These are phyloP conservation scores for Debaryomycetaceae sp. DNA, from an alignment of 1,139 yeast species.

Conservation along the genomic window DNA sequence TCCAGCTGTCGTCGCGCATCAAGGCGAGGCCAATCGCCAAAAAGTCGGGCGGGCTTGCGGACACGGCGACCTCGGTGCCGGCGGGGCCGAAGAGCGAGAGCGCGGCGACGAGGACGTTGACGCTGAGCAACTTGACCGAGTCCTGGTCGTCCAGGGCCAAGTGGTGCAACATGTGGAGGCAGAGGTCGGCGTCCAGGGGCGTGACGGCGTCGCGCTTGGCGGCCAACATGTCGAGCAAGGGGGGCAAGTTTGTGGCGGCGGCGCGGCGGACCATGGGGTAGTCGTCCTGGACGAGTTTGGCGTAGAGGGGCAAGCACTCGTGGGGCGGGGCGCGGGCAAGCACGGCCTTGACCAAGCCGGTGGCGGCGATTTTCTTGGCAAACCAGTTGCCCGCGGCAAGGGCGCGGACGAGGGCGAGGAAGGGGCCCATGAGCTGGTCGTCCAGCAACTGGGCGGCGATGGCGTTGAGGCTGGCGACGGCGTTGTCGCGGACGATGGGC, in stretches of 20 bases:
- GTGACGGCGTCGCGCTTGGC: constrained; percentile 12
- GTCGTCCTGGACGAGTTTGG: constrained; percentile 73
- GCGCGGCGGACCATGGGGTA: constrained; percentile 98
- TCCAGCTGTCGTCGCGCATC: constrained; percentile 89
- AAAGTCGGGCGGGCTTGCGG: constrained; percentile 53
- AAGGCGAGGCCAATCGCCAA: constrained; percentile 51
- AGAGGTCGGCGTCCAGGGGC: constrained; percentile 50
- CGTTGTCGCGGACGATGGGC: constrained; percentile 94
- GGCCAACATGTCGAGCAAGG: constrained; percentile 50
- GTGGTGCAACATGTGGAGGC: constrained; percentile 72
- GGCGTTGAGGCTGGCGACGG: constrained; percentile 72
- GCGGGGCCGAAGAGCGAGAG: constrained; percentile 44
- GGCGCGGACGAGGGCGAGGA: constrained; percentile 66
- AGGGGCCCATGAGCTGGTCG: constrained; percentile 56
- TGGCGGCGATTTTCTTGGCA: constrained; percentile 81
- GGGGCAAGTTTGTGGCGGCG: constrained; percentile 79
- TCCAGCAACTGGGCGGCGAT: constrained; percentile 57
- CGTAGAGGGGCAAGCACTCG: constrained; percentile 55
- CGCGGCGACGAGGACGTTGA: constrained; percentile 74
- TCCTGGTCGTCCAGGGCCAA: constrained; percentile 86
- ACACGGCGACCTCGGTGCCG: constrained; percentile 34
- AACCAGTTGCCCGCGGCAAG: constrained; percentile 92
- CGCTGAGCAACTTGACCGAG: constrained; percentile 82
- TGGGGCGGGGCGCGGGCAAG: constrained; percentile 43
- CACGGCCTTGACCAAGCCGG: constrained; percentile 75